These are phyloP conservation scores for Epichloe sp. DNA, from an alignment of 2,329 filamentous ascomycete genomes.

Conservation along the genomic window DNA sequence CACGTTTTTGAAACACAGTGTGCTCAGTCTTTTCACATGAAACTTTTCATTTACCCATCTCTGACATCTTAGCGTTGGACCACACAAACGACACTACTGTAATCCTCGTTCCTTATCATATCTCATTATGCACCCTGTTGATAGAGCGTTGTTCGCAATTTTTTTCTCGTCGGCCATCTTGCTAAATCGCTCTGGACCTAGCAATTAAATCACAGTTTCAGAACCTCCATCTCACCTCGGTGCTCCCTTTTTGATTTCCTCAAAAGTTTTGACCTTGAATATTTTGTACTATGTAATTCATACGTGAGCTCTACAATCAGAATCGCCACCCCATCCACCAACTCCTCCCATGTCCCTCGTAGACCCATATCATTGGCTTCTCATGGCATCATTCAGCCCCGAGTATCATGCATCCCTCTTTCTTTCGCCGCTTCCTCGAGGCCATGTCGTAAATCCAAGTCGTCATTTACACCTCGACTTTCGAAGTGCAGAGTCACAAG, in stretches of 20 bases:
- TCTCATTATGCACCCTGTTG: neutral
- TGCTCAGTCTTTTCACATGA: no score
- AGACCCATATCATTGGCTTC: neutral
- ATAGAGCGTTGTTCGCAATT: neutral
- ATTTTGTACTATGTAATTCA: constrained; percentile 7
- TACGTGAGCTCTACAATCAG: constrained; percentile 17
- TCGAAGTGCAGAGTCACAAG: constrained; percentile 4
- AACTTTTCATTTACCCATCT: no score
- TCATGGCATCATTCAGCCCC: constrained; percentile 3
- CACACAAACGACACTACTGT: neutral
- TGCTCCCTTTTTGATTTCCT: constrained; percentile 16
- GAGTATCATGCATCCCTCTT: no score
- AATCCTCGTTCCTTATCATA: neutral
- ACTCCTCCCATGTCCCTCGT: neutral
- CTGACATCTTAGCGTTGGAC: no score
- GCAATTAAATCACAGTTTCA: neutral
- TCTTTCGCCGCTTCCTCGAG: neutral
- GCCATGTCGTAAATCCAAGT: constrained; percentile 11
- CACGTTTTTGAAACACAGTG: no score
- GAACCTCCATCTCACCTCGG: neutral
- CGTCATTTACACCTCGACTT: constrained; percentile 7
- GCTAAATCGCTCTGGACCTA: no score
- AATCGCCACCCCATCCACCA: constrained; percentile 11
- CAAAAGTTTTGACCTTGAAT: constrained; percentile 6
- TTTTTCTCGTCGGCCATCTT: neutral